Conservation (phyloP, 441 rosid genomes). For the Melastoma candidum region DNA sequence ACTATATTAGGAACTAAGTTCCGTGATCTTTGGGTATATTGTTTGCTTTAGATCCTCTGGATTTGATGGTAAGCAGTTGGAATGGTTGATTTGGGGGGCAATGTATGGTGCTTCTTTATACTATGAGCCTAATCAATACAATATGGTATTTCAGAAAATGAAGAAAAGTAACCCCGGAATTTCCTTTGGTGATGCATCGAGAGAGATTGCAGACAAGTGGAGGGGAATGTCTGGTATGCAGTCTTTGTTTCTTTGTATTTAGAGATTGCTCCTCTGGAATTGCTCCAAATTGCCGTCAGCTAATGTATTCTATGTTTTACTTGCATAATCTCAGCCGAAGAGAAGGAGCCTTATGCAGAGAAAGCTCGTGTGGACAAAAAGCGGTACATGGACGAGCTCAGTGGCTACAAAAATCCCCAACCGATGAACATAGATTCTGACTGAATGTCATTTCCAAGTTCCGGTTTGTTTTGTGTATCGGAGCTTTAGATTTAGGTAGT, state of each 20-base stretch:
- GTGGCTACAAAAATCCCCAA: constrained; percentile 66
- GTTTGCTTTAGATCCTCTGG: neutral
- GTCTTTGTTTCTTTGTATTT: neutral
- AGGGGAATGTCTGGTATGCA: constrained; percentile 62
- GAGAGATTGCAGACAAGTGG: constrained; percentile 79
- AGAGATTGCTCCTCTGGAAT: neutral
- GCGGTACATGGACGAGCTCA: constrained; percentile 59
- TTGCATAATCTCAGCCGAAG: constrained; percentile 46
- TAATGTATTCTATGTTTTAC: neutral
- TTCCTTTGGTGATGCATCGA: constrained; percentile 49
- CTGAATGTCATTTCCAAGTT: neutral
- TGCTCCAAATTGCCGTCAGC: neutral
- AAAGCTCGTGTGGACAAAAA: constrained; percentile 70
- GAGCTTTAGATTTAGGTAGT: no score
- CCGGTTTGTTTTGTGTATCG: no score
- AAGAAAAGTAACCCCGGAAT: constrained; percentile 73
- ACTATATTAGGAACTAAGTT: neutral
- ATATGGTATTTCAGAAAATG: constrained; percentile 40
- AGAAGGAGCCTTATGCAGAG: constrained; percentile 73
- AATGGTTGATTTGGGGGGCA: no score
- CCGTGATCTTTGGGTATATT: neutral
- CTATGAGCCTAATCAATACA: neutral
- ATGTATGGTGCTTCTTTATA: neutral
- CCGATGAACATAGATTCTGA: constrained; percentile 55
- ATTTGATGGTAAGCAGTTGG: no score